Evolutionary conservation across 2,329 filamentous ascomycete species (phyloP).

Genomic region (Pleurostoma richardsiae): DNA sequence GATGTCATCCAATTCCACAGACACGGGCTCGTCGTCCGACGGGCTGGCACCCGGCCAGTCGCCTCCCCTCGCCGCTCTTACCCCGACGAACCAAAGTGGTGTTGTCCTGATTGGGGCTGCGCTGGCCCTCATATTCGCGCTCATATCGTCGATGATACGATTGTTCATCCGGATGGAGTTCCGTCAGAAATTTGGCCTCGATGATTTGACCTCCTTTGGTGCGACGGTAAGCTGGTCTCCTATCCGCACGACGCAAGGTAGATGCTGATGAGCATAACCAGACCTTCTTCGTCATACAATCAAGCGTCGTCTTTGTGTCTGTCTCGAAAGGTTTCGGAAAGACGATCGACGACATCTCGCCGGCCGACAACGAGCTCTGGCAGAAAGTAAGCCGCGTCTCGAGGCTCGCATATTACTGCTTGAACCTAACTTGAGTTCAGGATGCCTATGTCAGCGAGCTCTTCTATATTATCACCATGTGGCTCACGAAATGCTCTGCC

Average conservation of each 20-base stretch:
- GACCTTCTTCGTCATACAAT: constrained; percentile 27
- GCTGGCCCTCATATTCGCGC: constrained; percentile 27
- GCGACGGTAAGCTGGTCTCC: constrained; percentile 14
- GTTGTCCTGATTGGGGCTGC: constrained; percentile 31
- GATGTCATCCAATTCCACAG: constrained; percentile 8
- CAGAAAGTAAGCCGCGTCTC: constrained; percentile 23
- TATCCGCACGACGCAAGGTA: no score
- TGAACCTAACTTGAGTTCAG: constrained; percentile 11
- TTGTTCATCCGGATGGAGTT: constrained; percentile 28
- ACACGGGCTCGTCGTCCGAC: neutral
- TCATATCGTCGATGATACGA: constrained; percentile 31
- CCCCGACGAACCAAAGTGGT: constrained; percentile 29
- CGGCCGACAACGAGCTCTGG: constrained; percentile 14
- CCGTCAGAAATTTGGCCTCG: constrained; percentile 21
- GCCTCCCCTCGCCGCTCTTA: constrained; percentile 28
- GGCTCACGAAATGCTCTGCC: constrained; percentile 35
- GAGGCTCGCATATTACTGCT: neutral
- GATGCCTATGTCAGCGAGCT: constrained; percentile 31
- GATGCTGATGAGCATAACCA: constrained; percentile 6
- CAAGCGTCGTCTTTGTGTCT: constrained; percentile 27
- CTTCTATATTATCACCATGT: constrained; percentile 33
- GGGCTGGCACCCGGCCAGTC: constrained; percentile 7
- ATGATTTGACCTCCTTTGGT: constrained; percentile 23
- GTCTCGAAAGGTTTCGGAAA: constrained; percentile 33
- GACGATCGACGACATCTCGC: constrained; percentile 15